Base-by-base conservation (phyloP, 768 basidiomycete species). In the Agaricus subrufescens region DNA sequence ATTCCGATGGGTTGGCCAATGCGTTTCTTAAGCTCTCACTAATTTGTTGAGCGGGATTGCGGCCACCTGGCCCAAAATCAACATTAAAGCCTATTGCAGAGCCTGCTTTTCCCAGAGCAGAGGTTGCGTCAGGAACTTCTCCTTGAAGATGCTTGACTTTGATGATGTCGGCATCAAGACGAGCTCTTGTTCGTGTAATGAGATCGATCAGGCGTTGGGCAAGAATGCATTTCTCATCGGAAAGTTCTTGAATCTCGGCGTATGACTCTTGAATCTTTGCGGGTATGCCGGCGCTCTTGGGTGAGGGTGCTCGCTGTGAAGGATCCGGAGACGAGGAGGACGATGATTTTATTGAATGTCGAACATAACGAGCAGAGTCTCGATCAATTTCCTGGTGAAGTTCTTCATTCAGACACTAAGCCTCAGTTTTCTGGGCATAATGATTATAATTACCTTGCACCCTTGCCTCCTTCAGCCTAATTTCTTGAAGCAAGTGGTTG, bases 351-450 rank as follows among this genome's bases (percentile, higher is more conserved):
- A 78, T 64, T 5, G 75, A 71, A 61, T 77, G 75, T 27, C 78
- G 77, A 56, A 83, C 78, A 65, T 81, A 83, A 60, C 72, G 72
- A 5, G 75, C 67, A 4, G 75, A 70, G 57, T 80, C 78, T 60
- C 68, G 71, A 66, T 80, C 76, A 44, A 81, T 79, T 54, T 81
- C 78, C 51, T 71, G 69, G 61, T 81, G 79, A 2, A 82, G 63
- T 45, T 79, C 81, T 81, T 54, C 3, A 46, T 81, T 54, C 3
- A 46, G 34, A 25, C 46, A 34, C 39, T 55, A 30, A 38, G 56
- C 31, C 29, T 40, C 50, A 54, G 38, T 53, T 31, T 10, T 23
- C n/a, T 37, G 10, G 40, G 19, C 30, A 52, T 37, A 27, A 27
- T 31, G 49, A 50, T 58, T 26, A n/a, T 34, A 34, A 72, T 15